Evolutionary conservation across 768 basidiomycete genomes (phyloP), one percentile per base, ranked within the genome.

Genomic region (Lyophyllum decastes): DNA sequence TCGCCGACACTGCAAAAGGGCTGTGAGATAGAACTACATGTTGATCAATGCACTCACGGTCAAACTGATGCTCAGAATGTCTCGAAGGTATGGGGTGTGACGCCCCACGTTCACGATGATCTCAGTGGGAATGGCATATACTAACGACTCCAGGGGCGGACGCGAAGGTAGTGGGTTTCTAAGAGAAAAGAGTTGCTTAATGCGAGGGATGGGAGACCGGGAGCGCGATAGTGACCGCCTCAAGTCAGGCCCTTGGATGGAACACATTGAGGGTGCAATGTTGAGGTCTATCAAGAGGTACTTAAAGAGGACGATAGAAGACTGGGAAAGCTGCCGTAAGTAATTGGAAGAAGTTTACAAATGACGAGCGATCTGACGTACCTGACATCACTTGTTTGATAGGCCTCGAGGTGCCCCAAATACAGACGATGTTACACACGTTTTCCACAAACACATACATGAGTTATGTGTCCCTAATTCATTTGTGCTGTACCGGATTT

Each of bases 61-160:
- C 35, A 70, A 65, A 52, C 70, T 71, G 58, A 73, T 61, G 52
- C 63, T 67, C 25, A 73, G 65, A 19, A 71, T 61, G 51, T 71
- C 72, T 51, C 64, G 59, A n/a, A 67, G 54, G 44, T 57, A 62
- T 26, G 63, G 52, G 21, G 58, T 59, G 27, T 70, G 63, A 41
- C 64, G 55, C 4, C 66, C 73, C 33, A 74, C 68, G 22, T 64
- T 68, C 24, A 55, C 57, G 57, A 73, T 59, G 47, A 74, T 57
- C 26, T 60, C 64, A 30, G 35, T 57, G 16, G 69, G 69, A 47
- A 69, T 61, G 17, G 57, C 25, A 16, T 55, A 62, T 22, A 49
- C 52, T 24, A 47, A 33, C 10, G 24, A 40, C 17, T 55, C 54
- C 14, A 21, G 45, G 24, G 52, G 55, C 25, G 49, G 27, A 30